Percentiles rank a stretch among this genome's conserved stretches.
phyloP scores from a whole-genome alignment of 1,139 yeast species.

The Nakaseomyces uthaithaninus region DNA sequence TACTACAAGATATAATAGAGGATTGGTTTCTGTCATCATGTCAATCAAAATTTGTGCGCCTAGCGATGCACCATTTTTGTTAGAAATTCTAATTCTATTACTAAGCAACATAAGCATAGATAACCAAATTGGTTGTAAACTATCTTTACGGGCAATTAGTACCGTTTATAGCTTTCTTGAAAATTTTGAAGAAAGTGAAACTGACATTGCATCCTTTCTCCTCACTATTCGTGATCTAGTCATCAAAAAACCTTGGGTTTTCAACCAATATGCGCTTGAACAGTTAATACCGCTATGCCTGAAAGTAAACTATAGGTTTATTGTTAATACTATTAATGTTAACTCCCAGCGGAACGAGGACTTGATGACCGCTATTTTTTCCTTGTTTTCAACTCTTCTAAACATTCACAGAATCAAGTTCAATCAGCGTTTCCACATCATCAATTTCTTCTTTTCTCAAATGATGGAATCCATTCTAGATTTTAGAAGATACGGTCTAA shows the following conservation, averaged over 20 bases:
- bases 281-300: slow-evolving; percentile 34
- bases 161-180: slow-evolving; percentile 19
- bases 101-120: slow-evolving; percentile 20
- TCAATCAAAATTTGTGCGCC: background rate
- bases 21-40: slow-evolving; percentile 17
- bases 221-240: slow-evolving; percentile 33
- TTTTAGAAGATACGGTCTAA: slow-evolving; percentile 16
- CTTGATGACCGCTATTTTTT: background rate
- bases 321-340: too few relatives aligned
- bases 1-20: slow-evolving; percentile 17
- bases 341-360: background rate
- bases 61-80: slow-evolving; percentile 9
- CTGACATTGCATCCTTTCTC: background rate
- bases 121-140: slow-evolving; percentile 16
- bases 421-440: slow-evolving; percentile 62
- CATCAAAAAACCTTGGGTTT: slow-evolving; percentile 47
- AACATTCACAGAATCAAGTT: slow-evolving; percentile 64
- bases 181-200: slow-evolving; percentile 1
- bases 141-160: slow-evolving; percentile 29
- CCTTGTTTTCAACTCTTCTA: slow-evolving; percentile 24
- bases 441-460: slow-evolving; percentile 41
- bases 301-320: slow-evolving; percentile 15
- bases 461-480: slow-evolving; percentile 3
- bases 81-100: slow-evolving; percentile 21
- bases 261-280: slow-evolving; percentile 66